Conservation (phyloP, 2,329 filamentous ascomycete species). For the Geoglossum cookeanum region DNA sequence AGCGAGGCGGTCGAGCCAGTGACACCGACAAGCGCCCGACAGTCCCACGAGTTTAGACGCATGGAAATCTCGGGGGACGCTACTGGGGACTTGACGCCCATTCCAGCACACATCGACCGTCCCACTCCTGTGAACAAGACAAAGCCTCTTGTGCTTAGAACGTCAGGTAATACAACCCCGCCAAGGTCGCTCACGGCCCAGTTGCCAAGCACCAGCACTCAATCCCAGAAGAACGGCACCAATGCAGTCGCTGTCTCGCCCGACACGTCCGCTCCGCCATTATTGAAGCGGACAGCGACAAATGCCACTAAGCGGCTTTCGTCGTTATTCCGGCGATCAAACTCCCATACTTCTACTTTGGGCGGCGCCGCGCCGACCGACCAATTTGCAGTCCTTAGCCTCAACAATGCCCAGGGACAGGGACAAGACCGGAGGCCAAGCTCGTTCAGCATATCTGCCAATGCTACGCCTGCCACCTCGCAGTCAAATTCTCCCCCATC, state of each 20-base stretch:
- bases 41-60: slow-evolving; percentile 4
- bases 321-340: slow-evolving; percentile 12
- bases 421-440: slow-evolving; percentile 11
- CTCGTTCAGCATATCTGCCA: slow-evolving; percentile 20
- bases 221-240: background rate
- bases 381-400: background rate
- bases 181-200: background rate
- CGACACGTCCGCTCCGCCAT: slow-evolving; percentile 1
- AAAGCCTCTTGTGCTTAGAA: background rate
- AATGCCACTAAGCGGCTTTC: slow-evolving; percentile 7
- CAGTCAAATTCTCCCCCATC: slow-evolving; percentile 20
- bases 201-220: background rate
- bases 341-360: slow-evolving; percentile 3
- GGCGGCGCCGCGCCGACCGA: background rate
- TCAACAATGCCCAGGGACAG: slow-evolving; percentile 3
- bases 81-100: background rate
- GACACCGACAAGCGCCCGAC: slow-evolving; percentile 10
- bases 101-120: background rate
- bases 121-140: background rate
- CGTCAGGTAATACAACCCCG: background rate
- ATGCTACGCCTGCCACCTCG: slow-evolving; percentile 20
- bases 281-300: background rate
- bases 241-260: slow-evolving; percentile 2
- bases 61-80: background rate
- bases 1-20: slow-evolving; percentile 12